Base-by-base conservation (phyloP, 306 rosid genomes). In the Mimosa pudica region DNA sequence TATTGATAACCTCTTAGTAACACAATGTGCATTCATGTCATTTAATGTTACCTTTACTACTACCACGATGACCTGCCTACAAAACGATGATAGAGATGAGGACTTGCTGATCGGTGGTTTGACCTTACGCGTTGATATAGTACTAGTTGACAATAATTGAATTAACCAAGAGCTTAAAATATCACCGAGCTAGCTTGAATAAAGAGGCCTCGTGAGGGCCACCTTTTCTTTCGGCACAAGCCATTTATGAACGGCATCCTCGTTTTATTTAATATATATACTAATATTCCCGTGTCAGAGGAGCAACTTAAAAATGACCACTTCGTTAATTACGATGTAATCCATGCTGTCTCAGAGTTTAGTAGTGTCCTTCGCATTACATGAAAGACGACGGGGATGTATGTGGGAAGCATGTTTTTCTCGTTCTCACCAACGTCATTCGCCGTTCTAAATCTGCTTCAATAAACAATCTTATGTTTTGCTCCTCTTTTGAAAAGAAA, bases 171-270 rank as follows among this genome's bases (percentile, higher is more conserved):
- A 9, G 6, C 33, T 10, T 0, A 60, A 9, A 9, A 24, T 24
- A 60, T 24, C 14, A 30, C 5, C 4, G 35, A 3, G 38, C 65
- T 52, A 45, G 68, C 20, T 24, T 44, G 85, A 61, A 70, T 61
- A 73, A 55, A 41, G 71, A 45, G 63, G 44, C 89, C 89, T 87
- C 87, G 87, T 83, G 88, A 89, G 74, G 65, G 70, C 8, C 58
- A 52, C 87, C 92, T 72, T 89, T 92, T 79, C 97, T 89, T 92
- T 77, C 65, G 86, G 85, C 91, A 30, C 85, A 88, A 85, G 90
- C 72, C 67, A 92, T 74, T 80, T 55, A 55, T 55, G 8, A 17
- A 55, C 4, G 2, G 30, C 58, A 55, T 68, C 6, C 52, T 85
- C 52, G 52, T 35, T 75, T 48, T 48, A 48, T 10, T 10, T 48